A percentile compares a stretch with the other conserved stretches of the same genome.
Evolutionary conservation across 2,329 filamentous ascomycete species (phyloP).

Genomic region (Calonectria pauciramosa): DNA sequence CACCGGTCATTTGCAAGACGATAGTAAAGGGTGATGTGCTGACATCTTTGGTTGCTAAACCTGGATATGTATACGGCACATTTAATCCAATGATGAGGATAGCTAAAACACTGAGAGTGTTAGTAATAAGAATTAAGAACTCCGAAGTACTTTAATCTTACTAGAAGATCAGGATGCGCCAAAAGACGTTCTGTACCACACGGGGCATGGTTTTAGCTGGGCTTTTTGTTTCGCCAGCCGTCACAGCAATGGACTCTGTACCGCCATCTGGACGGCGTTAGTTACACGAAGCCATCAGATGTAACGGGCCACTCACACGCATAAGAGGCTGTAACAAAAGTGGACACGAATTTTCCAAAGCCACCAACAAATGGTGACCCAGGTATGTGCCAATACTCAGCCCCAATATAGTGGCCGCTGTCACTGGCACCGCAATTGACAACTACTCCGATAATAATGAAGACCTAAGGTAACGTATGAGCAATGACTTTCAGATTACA

Average conservation of each 20-base stretch:
- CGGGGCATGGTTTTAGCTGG: conserved; percentile 71
- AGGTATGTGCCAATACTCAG: conserved; percentile 68
- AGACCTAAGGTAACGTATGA: conserved; percentile 52
- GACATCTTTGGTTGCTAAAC: conserved; percentile 48
- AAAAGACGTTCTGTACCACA: conserved; percentile 76
- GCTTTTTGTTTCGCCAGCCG: conserved; percentile 75
- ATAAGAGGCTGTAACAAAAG: conserved; percentile 67
- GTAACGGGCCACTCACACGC: conserved; percentile 60
- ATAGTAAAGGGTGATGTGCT: conserved; percentile 64
- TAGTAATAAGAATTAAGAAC: not conserved
- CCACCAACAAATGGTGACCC: conserved; percentile 75
- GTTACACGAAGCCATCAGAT: not conserved
- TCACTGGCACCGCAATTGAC: conserved; percentile 67
- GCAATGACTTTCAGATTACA: not conserved
- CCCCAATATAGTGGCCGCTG: conserved; percentile 68
- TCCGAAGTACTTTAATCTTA: conserved; percentile 26
- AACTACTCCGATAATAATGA: conserved; percentile 73
- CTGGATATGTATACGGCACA: conserved; percentile 65
- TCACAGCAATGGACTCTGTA: conserved; percentile 76
- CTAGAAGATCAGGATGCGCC: conserved; percentile 70
- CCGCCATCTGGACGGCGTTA: conserved; percentile 54
- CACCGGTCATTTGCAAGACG: conserved; percentile 70
- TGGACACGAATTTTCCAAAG: conserved; percentile 74
- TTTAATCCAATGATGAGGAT: conserved; percentile 66
- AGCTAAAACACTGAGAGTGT: conserved; percentile 50